Base-by-base conservation (phyloP, 768 basidiomycete species). In the Xerocomellus dryophilus region DNA sequence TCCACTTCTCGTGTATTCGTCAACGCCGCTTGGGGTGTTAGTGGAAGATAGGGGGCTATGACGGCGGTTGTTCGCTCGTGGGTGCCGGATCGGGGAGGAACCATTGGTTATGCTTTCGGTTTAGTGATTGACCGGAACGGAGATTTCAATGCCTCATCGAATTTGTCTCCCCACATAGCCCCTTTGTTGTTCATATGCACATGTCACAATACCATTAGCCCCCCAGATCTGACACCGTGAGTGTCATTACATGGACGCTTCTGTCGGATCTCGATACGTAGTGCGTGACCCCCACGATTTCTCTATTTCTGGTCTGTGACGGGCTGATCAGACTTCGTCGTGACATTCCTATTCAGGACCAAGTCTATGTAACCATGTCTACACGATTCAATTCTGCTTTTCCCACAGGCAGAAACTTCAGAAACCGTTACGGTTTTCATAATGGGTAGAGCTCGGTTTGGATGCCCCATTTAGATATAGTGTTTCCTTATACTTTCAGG, bases 11-110 rank as follows among this genome's bases (percentile, higher is more conserved):
- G 9, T 46, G 17, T 42, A 21, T 34, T 18, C 23, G n/a, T 29
- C 23, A 20, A 27, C 2, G 15, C 29, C 5, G 9, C 27, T 35
- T 17, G 34, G 43, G 23, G 53, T 8, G 27, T 36, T 12, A 39
- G 32, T 31, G 32, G 35, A 15, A n/a, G 35, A 7, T 32, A 17
- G 20, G 17, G 15, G 27, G 10, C 42, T 39, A 9, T 58, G 42
- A 27, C n/a, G 49, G 52, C 21, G 15, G 34, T 51, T 62, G 42
- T 20, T 27, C 53, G 46, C 34, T 40, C 43, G 27, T 31, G 21
- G 10, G 8, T 27, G 6, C 32, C 38, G 36, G 31, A 36, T 20
- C 8, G 5, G 42, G 42, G 7, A 35, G 31, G 25, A 31, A 38
- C 15, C 27, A 39, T 32, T 48, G 10, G 21, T 20, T 21, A 31